Evolutionary conservation across 2,329 filamentous ascomycete species (phyloP), one percentile per base, ranked within the genome.

Genomic region (Colletotrichum sp.): DNA sequence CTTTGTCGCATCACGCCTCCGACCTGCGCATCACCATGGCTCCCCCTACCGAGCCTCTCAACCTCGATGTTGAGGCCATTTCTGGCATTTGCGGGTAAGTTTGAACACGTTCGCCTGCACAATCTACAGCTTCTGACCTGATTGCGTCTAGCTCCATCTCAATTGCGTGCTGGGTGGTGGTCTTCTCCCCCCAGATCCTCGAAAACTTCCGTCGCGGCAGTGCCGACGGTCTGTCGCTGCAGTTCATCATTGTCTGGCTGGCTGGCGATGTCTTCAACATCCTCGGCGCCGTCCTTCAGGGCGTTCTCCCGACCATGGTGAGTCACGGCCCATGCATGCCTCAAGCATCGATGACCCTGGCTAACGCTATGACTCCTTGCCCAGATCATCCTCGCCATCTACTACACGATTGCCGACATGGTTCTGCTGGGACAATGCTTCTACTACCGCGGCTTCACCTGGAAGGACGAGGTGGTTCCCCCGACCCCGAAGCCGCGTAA

Each of bases 181-280:
- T 99, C 74, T 99, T 98, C 87, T 97, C 95, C 1, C 97, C 97
- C 3, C 97, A 99, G 81, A 98, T 99, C 80, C 93, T 98, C 80
- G 95, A 98, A 82, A 98, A 98, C 83, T 98, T 98, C 87, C 93
- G 93, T 78, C 92, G 96, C 72, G 88, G 92, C 79, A 98, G 94
- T 55, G 95, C 96, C 74, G 95, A 98, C 83, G 96, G 96, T 4
- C 89, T 99, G 2, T 98, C 95, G 1, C 91, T 98, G 16, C 93
- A 96, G 72, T 99, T 99, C 87, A 93, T 99, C 82, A 93, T 98
- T 76, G 92, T 98, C 81, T 99, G 97, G 97, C 90, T 98, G 3
- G 89, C 93, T 2, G 97, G 97, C 69, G 97, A 99, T 92, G 93
- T 98, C 79, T 98, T 98, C 89, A 99, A 99, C 83, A 98, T 98